phyloP scores from a whole-genome alignment of 306 rosid species.

The Lathyrus oleraceus region DNA sequence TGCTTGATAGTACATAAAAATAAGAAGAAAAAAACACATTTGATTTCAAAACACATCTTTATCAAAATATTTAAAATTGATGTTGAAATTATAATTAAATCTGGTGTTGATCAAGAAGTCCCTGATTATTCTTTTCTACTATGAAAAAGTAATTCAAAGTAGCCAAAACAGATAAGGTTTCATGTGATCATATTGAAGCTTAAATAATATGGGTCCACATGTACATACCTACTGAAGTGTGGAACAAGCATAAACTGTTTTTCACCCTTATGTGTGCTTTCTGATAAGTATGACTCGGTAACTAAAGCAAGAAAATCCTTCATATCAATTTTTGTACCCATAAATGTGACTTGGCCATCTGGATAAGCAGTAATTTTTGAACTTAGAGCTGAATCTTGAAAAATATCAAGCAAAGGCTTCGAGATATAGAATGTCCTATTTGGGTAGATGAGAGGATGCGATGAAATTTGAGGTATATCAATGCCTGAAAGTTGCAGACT shows the following conservation, averaged over 20 bases:
- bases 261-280: constrained; percentile 42
- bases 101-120: not conserved
- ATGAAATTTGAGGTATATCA: constrained; percentile 42
- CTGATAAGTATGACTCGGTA: constrained; percentile 57
- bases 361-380: constrained; percentile 63
- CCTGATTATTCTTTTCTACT: constrained; percentile 8
- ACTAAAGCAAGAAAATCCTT: constrained; percentile 77
- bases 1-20: constrained; percentile 24
- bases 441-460: constrained; percentile 48
- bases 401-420: constrained; percentile 60
- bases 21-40: too few species aligned
- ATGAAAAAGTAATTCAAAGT: constrained; percentile 7
- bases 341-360: constrained; percentile 68
- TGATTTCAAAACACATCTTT: not conserved
- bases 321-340: constrained; percentile 65
- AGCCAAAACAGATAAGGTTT: constrained; percentile 8
- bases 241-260: constrained; percentile 70
- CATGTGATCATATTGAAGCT: constrained; percentile 8
- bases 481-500: constrained; percentile 50
- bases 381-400: constrained; percentile 58
- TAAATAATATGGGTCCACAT: constrained; percentile 17
- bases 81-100: constrained; percentile 11
- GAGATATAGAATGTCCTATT: constrained; percentile 43
- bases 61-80: constrained; percentile 11
- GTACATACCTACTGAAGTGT: constrained; percentile 62